Conservation (phyloP, 768 basidiomycete genomes). For the Xerocomus potaroensis region DNA sequence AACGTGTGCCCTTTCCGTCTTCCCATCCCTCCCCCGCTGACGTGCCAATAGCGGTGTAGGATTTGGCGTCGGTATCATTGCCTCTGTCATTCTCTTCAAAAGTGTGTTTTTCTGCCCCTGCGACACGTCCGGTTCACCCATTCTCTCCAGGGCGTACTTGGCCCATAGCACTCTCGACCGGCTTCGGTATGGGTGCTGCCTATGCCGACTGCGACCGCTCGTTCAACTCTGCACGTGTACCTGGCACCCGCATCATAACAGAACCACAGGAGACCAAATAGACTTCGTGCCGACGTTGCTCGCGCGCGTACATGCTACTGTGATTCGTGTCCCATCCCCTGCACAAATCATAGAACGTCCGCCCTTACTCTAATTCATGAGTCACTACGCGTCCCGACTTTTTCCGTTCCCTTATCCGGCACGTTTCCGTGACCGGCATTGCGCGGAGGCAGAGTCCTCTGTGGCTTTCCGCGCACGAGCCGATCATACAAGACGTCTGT, state of each 20-base stretch:
- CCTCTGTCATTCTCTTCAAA: conserved; percentile 87
- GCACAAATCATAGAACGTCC: conserved; percentile 14
- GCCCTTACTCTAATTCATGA: conserved; percentile 3
- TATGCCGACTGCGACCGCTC: conserved; percentile 92
- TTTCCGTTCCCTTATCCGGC: conserved; percentile 7
- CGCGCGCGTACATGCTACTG: conserved; percentile 18
- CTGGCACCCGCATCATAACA: conserved; percentile 73
- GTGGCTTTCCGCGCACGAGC: conserved; percentile 49
- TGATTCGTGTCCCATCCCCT: conserved; percentile 29
- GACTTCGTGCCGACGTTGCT: not conserved
- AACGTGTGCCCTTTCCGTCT: conserved; percentile 59
- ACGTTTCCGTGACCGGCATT: conserved; percentile 8
- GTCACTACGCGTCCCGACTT: conserved; percentile 14
- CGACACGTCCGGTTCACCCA: conserved; percentile 2
- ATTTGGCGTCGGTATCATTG: conserved; percentile 83
- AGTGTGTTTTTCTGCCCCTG: conserved; percentile 49
- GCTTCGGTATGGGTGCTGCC: conserved; percentile 82
- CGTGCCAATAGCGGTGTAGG: conserved; percentile 65
- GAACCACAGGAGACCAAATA: conserved; percentile 25
- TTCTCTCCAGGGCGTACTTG: conserved; percentile 72
- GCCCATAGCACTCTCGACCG: conserved; percentile 83
- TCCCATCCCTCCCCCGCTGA: conserved; percentile 6
- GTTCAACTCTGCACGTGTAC: conserved; percentile 87
- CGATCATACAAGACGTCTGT: conserved; percentile 67
- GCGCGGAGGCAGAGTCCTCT: conserved; percentile 34